phyloP scores from a whole-genome alignment of 306 rosid genomes.

The Rosa lucieae region DNA sequence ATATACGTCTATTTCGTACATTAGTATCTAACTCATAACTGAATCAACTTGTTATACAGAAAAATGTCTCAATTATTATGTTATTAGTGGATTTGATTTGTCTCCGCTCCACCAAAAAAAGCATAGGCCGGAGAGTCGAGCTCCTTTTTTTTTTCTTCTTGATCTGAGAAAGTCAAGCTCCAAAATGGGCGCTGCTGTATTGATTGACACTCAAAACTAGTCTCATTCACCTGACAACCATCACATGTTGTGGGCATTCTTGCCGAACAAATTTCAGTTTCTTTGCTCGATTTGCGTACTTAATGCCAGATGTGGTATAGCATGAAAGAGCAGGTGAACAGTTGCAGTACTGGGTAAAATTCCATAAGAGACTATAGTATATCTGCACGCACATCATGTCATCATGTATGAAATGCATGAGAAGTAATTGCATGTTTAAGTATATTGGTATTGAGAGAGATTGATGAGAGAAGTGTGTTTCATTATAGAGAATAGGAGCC shows the following conservation, averaged over 20 bases:
- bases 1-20: too few relatives aligned
- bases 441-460: too few relatives aligned
- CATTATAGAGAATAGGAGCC: too few relatives aligned
- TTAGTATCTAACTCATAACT: too few relatives aligned
- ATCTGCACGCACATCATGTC: neutral
- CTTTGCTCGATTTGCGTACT: neutral
- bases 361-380: neutral
- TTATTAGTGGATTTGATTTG: too few relatives aligned
- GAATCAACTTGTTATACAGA: fast-evolving
- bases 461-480: too few relatives aligned
- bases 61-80: too few relatives aligned
- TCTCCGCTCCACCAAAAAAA: too few relatives aligned
- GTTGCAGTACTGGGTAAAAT: neutral
- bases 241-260: neutral
- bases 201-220: neutral
- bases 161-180: neutral
- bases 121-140: too few relatives aligned
- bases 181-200: neutral
- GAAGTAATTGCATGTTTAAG: neutral
- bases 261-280: neutral
- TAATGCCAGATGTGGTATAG: neutral
- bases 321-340: neutral
- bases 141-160: too few relatives aligned
- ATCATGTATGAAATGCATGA: neutral
- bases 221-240: neutral